Base-by-base conservation (phyloP, 805 yeast species). In the Saccharomycopsis fermentans region DNA sequence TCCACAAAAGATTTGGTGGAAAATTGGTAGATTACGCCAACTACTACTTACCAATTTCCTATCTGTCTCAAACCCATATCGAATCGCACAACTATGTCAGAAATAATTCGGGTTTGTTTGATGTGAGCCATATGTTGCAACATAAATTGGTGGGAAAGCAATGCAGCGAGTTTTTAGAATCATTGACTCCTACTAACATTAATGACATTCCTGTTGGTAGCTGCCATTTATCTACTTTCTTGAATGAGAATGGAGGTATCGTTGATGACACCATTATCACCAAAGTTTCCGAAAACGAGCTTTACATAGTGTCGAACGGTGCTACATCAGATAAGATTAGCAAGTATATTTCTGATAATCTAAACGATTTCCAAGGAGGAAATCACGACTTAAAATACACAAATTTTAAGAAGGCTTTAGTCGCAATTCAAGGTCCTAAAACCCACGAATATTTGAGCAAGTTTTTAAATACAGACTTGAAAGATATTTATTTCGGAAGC, bases 121-220 rank as follows among this genome's bases (percentile, higher is more conserved):
- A 94, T 70, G 99, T 94, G 55, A 88, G 96, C 57, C 99, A 94
- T 72, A 94, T 94, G 99, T 79, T 92, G 55, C 99, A 94, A 74
- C 97, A 95, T 70, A 79, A 76, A 50, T 70, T 94, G 60, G 68
- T 71, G 1, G 99, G 99, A 16, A 72, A 79, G 1, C 86, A 81
- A 47, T 81, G 95, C 1, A 73, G 81, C 5, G 74, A 75, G 4
- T 82, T 92, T 58, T 75, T 94, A 63, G 86, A 94, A 69, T 81
- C 78, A 64, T 74, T 92, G 55, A 88, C 97, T n/a, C 99, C 99
- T 11, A 81, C 92, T 16, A 97, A 90, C 69, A 79, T 90, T 62
- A 47, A 51, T 14, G 69, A 64, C 5, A 74, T 92, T 62, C 70
- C 74, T 52, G 76, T 79, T 2, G 82, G 81, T 70, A 75, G 78